These are phyloP conservation scores for Aspergillus campestris DNA, from an alignment of 495 filamentous ascomycete species.

Conservation along the genomic window DNA sequence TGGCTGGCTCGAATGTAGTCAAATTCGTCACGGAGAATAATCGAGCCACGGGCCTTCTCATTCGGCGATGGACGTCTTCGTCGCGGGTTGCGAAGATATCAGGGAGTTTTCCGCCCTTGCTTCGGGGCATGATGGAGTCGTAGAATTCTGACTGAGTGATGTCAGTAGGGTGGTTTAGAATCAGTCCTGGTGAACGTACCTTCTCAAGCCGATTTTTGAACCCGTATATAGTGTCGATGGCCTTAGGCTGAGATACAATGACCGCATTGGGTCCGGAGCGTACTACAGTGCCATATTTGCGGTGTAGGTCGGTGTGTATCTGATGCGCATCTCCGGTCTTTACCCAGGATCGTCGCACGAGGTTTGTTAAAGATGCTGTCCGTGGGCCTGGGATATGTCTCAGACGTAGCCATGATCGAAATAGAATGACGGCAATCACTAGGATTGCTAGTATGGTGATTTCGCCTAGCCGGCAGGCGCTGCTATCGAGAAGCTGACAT, in stretches of 20 bases:
- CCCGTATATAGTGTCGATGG: slow-evolving; percentile 32
- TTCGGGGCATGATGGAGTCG: neutral
- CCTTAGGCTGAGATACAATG: slow-evolving; percentile 35
- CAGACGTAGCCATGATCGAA: no score
- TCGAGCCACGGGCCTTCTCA: slow-evolving; percentile 30
- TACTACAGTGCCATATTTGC: slow-evolving; percentile 43
- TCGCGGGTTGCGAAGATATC: slow-evolving; percentile 1
- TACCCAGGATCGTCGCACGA: slow-evolving; percentile 24
- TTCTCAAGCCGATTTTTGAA: no score
- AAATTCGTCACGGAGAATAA: slow-evolving; percentile 29
- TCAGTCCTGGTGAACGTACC: no score
- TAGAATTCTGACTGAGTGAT: slow-evolving; percentile 6
- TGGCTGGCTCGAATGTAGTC: slow-evolving; percentile 22
- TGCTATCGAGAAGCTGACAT: no score
- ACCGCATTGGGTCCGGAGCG: slow-evolving; percentile 48
- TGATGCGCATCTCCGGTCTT: slow-evolving; percentile 15
- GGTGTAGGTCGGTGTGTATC: slow-evolving; percentile 32
- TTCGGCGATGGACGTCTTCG: slow-evolving; percentile 23
- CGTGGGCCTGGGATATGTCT: slow-evolving; percentile 37
- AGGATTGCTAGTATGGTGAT: no score
- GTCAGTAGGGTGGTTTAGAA: no score
- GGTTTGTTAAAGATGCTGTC: slow-evolving; percentile 24
- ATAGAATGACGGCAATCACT: no score
- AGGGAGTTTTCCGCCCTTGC: neutral
- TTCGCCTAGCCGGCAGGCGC: no score